Conservation (phyloP, 164 flowering plant genomes). For the Platanus orientalis region DNA sequence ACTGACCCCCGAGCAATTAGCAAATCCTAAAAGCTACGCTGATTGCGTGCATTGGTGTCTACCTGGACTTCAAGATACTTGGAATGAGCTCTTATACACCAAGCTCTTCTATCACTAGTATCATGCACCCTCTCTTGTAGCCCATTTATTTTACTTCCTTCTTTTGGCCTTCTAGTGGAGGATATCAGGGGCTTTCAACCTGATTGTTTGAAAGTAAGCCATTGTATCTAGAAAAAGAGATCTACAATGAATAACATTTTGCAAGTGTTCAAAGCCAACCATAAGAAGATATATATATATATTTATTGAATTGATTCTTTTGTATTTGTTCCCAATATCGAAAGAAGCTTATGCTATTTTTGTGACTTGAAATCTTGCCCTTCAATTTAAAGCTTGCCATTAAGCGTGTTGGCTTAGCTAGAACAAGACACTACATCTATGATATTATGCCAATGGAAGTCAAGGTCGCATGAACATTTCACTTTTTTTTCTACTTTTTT, state of each 20-base stretch:
- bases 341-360: too few relatives aligned
- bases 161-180: neutral
- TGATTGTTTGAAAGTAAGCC: neutral
- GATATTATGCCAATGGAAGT: too few relatives aligned
- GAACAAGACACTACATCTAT: too few relatives aligned
- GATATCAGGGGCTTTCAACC: neutral
- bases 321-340: too few relatives aligned
- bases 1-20: slow-evolving; percentile 61
- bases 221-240: neutral
- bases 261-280: neutral
- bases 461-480: too few relatives aligned
- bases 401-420: too few relatives aligned
- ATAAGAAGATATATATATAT: neutral
- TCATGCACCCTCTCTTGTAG: too few relatives aligned
- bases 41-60: slow-evolving; percentile 94
- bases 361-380: too few relatives aligned
- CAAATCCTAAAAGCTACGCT: slow-evolving; percentile 72
- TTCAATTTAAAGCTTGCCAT: too few relatives aligned
- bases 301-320: slow-evolving; percentile 5
- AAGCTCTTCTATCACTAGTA: slow-evolving; percentile 70
- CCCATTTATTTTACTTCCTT: neutral
- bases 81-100: slow-evolving; percentile 85
- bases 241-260: neutral
- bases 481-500: too few relatives aligned
- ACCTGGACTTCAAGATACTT: slow-evolving; percentile 92